Base-by-base conservation (phyloP, 345 rosid genomes). In the Pistacia vera region DNA sequence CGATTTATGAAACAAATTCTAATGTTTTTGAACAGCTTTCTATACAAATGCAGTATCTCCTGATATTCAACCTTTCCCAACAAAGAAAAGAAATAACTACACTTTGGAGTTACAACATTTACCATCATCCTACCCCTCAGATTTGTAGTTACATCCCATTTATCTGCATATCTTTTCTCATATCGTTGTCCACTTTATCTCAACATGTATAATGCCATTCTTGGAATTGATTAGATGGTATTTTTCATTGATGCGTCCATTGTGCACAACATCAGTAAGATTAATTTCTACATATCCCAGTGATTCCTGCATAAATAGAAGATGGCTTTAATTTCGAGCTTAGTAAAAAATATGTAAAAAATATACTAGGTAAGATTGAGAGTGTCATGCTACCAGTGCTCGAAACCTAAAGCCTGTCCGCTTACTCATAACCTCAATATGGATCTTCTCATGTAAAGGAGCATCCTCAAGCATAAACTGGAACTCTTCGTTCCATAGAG, bases 241-340 rank as follows among this genome's bases (percentile, higher is more conserved):
- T 78, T 87, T 95, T 66, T 93, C 84, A 65, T 95, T 92, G 79
- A 93, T 93, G 44, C 94, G 89, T 57, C 94, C 97, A 20, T 93
- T 95, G 60, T 70, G 77, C 59, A 95, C 90, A 17, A 95, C 99
- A 74, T 95, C 97, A 0, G 41, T 73, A 1, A 95, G 91, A 28
- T 90, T 90, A 74, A 95, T 91, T 36, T 89, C 91, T n/a, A 88
- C 84, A 68, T 86, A 82, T 7, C 99, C 99, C 69, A 95, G 63
- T 13, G 83, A 78, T 83, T 90, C 98, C 99, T 95, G 46, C 63
- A 74, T 8, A 11, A 58, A 17, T 25, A 75, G 28, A 75, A 4
- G 59, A 79, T 46, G 35, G 28, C 18, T 60, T 2, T 13, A 59
- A 35, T 8, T 36, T 35, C 17, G 25, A 55, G 65, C 25, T 9